These are phyloP conservation scores for Nicotiana tabacum DNA, from an alignment of 257 asterid species.

Conservation along the genomic window DNA sequence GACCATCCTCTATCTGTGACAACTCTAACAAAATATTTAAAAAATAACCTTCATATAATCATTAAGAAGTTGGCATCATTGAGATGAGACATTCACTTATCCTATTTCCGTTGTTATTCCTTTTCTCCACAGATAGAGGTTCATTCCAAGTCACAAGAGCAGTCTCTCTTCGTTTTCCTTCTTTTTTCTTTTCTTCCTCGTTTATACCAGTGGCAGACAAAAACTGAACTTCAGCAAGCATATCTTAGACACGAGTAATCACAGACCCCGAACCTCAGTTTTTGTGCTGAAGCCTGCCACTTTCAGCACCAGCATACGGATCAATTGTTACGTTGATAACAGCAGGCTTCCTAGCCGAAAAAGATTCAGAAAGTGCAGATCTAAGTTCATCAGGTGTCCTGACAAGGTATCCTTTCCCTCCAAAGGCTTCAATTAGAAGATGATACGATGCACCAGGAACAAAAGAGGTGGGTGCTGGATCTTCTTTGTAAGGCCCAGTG, in stretches of 20 bases:
- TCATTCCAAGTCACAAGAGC: neutral
- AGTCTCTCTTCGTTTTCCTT: neutral
- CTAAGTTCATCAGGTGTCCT: constrained; percentile 77
- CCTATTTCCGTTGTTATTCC: neutral
- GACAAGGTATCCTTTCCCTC: constrained; percentile 81
- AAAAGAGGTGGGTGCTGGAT: constrained; percentile 92
- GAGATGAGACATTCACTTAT: neutral
- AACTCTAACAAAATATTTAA: neutral
- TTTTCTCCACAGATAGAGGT: neutral
- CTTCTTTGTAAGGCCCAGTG: constrained; percentile 75
- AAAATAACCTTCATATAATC: neutral
- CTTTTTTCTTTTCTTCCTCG: neutral
- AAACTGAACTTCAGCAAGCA: neutral
- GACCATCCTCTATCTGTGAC: neutral
- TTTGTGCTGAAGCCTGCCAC: constrained; percentile 88
- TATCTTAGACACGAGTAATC: neutral
- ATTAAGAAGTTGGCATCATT: neutral
- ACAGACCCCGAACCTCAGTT: constrained; percentile 42
- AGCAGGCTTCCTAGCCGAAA: constrained; percentile 66
- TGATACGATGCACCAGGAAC: constrained; percentile 89
- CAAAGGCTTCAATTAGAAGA: constrained; percentile 69
- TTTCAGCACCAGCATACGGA: constrained; percentile 91
- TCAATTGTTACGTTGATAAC: constrained; percentile 75
- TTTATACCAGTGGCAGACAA: neutral
- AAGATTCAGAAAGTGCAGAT: constrained; percentile 66